Evolutionary conservation across 192 early-diverging fungal genomes (phyloP).

Genomic region (Entophlyctis helioformis): DNA sequence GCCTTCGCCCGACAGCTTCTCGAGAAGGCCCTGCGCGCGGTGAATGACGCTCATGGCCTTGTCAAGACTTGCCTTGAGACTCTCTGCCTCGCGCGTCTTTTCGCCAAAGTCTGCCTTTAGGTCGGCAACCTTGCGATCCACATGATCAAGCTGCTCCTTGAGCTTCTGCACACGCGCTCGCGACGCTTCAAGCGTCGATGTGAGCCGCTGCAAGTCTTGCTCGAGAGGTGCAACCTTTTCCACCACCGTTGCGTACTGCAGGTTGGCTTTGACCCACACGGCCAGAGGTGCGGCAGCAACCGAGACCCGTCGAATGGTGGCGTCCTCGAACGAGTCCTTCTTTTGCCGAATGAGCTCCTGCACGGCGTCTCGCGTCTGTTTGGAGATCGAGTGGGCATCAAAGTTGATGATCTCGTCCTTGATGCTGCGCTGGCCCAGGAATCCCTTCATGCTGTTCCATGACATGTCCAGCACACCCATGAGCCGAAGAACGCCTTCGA

Average conservation of each 20-base stretch:
- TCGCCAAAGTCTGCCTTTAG: conserved; percentile 35
- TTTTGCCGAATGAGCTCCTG: conserved; percentile 35
- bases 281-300: conserved; percentile 49
- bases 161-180: conserved; percentile 25
- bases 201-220: conserved; percentile 25
- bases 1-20: conserved; percentile 46
- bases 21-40: conserved; percentile 33
- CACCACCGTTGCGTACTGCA: conserved; percentile 41
- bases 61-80: conserved; percentile 27
- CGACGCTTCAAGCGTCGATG: conserved; percentile 31
- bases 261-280: conserved; percentile 51
- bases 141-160: conserved; percentile 30
- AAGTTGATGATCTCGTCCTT: conserved; percentile 60
- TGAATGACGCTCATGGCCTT: conserved; percentile 29
- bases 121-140: conserved; percentile 36
- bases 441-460: conserved; percentile 59
- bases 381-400: conserved; percentile 36
- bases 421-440: conserved; percentile 46
- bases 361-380: conserved; percentile 33
- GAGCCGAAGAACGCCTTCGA: conserved; percentile 45
- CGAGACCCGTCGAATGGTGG: conserved; percentile 34
- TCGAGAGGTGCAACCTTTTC: conserved; percentile 43
- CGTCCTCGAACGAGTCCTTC: conserved; percentile 47
- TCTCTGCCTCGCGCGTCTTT: conserved; percentile 47
- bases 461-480: conserved; percentile 55